Evolutionary conservation across 2,329 filamentous ascomycete genomes (phyloP), one percentile per base, ranked within the genome.

Genomic region (Exophiala sideris): DNA sequence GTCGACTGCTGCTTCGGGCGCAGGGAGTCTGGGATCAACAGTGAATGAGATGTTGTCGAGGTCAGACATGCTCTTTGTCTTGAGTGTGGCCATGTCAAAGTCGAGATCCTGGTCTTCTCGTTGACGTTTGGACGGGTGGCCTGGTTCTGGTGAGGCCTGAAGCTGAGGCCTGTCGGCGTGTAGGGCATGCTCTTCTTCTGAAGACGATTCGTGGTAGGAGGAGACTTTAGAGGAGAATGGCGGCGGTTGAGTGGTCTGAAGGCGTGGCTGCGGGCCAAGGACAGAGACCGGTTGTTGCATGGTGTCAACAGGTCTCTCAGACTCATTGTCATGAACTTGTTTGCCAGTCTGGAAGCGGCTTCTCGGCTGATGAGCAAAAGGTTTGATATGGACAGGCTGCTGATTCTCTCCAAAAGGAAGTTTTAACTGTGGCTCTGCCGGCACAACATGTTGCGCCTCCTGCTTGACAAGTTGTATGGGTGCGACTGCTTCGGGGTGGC

Each of bases 21-120:
- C 56, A 10, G 65, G 62, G 12, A 64, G 56, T 9, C 65, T 63
- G 9, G 73, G 74, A 14, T 69, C 68, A 24, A 66, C 67, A 47
- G 80, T 76, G 59, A 82, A 82, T 4, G 72, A 67, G 57, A 82
- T 76, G 3, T 70, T 68, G 56, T 74, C 74, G 2, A 82, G 71
- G n/a, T 77, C 69, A 0, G 71, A 62, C 53, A 78, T 80, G 1
- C 67, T 66, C 68, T 79, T 79, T 11, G 68, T 65, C 34, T 69
- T 68, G 1, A 82, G 70, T 11, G 70, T 58, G 14, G 74, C 67
- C 2, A 64, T 65, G 2, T 76, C 72, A 56, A 82, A 81, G 62
- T 82, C 79, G 20, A 72, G 65, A 60, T 71, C 68, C 10, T 73
- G 56, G 5, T 40, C 40, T 32, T 55, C 36, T 16, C 34, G 47